Conservation (phyloP, 805 yeast species). For the Nakazawaea anatomiae region DNA sequence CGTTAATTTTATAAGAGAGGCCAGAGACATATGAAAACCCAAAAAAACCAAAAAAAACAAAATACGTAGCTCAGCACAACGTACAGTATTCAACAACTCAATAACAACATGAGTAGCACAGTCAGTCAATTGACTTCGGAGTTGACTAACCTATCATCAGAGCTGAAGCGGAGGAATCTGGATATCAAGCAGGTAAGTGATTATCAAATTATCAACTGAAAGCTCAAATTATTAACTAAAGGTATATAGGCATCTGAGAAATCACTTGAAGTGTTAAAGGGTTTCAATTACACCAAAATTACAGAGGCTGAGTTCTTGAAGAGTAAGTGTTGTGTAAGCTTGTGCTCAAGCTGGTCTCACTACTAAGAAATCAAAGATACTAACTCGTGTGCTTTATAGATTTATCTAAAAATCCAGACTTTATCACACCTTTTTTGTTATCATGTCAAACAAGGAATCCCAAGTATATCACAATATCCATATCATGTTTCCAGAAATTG, state of each 20-base stretch:
- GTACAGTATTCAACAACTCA: background rate
- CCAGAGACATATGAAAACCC: too few species aligned
- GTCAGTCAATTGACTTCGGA: slow-evolving; percentile 51
- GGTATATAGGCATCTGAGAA: slow-evolving; percentile 35
- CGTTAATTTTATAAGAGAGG: too few species aligned
- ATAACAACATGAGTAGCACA: background rate
- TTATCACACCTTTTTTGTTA: slow-evolving; percentile 61
- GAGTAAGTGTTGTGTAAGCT: slow-evolving; percentile 11
- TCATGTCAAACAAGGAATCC: slow-evolving; percentile 74
- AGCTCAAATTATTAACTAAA: background rate
- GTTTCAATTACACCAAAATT: slow-evolving; percentile 21
- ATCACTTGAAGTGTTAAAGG: slow-evolving; percentile 40
- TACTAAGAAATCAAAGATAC: too few species aligned
- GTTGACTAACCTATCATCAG: slow-evolving; percentile 53
- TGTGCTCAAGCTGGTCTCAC: background rate
- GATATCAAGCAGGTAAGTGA: slow-evolving; percentile 58
- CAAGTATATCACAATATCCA: slow-evolving; percentile 63
- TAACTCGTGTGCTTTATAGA: slow-evolving; percentile 9
- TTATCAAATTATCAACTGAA: background rate
- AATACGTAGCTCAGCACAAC: slow-evolving; percentile 8
- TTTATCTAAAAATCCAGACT: slow-evolving; percentile 42
- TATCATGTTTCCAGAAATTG: slow-evolving; percentile 64
- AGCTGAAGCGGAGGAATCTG: slow-evolving; percentile 62
- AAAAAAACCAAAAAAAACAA: slow-evolving; percentile 12
- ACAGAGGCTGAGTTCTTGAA: slow-evolving; percentile 22